Evolutionary conservation across 371 early-diverging fungal species (phyloP), one percentile per base, ranked within the genome.

Genomic region (Rhizopus arrhizus): DNA sequence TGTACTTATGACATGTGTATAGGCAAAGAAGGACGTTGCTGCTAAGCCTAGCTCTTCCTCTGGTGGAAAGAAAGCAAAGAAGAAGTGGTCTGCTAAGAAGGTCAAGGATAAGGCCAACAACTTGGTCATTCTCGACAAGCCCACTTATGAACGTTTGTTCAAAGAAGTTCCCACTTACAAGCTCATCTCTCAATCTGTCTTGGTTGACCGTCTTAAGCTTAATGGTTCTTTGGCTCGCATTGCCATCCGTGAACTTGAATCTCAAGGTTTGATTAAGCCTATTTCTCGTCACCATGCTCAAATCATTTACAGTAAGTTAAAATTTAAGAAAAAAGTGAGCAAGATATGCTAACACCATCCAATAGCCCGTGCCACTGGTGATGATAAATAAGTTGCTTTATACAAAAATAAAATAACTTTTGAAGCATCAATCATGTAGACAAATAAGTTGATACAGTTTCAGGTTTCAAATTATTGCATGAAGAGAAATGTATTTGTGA

Each of bases 161-260:
- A 98, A 98, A 91, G 98, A 98, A 83, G 95, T 94, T 40, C 98
- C 96, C 70, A 92, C 96, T 75, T 95, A 94, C 91, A 95, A 95
- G 87, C 87, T 98, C 74, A 91, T 98, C 73, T 92, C 97, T 13
- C 94, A 95, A 64, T 94, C 96, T 60, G 92, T 96, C 56, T 85
- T 98, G 62, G 96, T 97, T 60, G 98, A 98, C 82, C 94, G 97
- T 80, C 91, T 97, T 72, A 88, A 91, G 70, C 85, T 98, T 81
- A 93, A 92, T 88, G 98, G 94, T 70, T 95, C 95, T 48, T 84
- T 97, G 52, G 98, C 98, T 65, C 94, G 97, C 65, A 75, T 82
- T 61, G 96, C 96, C 69, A 86, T 98, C 83, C 83, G 86, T 51
- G 95, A 96, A 72, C 84, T 98, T 53, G 95, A 88, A 76, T 78